phyloP scores from a whole-genome alignment of 192 early-diverging fungal species.

The Piromyces finnis region DNA sequence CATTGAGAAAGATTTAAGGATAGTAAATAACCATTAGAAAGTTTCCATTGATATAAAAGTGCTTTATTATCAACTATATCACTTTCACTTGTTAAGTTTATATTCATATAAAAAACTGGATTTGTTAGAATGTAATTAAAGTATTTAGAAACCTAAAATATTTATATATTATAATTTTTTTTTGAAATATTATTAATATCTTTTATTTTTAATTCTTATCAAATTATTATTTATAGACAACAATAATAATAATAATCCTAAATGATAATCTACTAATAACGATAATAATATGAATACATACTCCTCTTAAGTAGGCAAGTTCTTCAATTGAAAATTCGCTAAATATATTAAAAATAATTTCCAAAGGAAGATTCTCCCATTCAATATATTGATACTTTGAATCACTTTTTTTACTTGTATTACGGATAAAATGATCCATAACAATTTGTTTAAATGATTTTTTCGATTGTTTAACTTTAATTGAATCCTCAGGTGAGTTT shows the following conservation, averaged over 20 bases:
- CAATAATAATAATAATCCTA: no score
- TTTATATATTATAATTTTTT: no score
- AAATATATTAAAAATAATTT: not conserved
- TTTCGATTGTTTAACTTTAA: not conserved
- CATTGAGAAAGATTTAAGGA: not conserved
- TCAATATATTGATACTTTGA: not conserved
- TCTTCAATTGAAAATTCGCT: not conserved
- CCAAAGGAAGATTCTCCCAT: not conserved
- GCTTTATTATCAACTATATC: not conserved
- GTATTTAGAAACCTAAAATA: not conserved
- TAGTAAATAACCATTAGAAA: not conserved
- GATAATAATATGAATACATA: no score
- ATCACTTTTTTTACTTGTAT: not conserved
- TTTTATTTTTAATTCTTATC: no score
- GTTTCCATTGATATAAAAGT: not conserved
- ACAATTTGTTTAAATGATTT: not conserved
- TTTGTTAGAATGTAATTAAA: not conserved
- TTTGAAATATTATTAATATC: no score
- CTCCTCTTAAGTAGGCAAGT: not conserved
- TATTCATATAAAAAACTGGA: not conserved
- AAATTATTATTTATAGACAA: no score
- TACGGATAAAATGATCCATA: not conserved
- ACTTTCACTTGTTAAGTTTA: not conserved
- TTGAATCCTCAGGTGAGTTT: not conserved
- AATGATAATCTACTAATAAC: no score